Conservation (phyloP, 2,329 filamentous ascomycete genomes). For the Coniochaeta pulveracea region DNA sequence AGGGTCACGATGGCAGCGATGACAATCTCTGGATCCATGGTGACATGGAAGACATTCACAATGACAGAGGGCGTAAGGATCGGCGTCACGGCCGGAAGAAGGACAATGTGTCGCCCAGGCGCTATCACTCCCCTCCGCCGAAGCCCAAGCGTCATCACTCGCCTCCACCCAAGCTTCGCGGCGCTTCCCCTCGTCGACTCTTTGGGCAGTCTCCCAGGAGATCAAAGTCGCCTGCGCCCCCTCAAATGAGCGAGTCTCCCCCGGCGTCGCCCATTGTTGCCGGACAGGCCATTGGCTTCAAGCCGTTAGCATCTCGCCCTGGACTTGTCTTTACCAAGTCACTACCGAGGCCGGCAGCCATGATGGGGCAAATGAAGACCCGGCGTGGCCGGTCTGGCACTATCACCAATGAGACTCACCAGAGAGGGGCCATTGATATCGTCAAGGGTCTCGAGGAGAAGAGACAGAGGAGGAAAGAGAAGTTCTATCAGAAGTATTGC, state of each 20-base stretch:
- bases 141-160: conserved; percentile 35
- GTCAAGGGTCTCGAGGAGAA: conserved; percentile 94
- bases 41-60: conserved; percentile 54
- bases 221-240: conserved; percentile 59
- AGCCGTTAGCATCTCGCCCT: conserved; percentile 45
- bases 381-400: conserved; percentile 17
- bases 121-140: conserved; percentile 44
- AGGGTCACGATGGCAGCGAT: conserved; percentile 51
- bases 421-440: conserved; percentile 92
- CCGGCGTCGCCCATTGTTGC: conserved; percentile 30
- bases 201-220: conserved; percentile 62
- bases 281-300: conserved; percentile 27
- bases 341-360: conserved; percentile 65
- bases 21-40: conserved; percentile 60
- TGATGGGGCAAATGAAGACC: conserved; percentile 45
- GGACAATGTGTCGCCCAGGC: conserved; percentile 45
- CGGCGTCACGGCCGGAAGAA: conserved; percentile 32
- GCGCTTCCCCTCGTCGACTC: conserved; percentile 44
- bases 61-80: conserved; percentile 40
- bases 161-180: conserved; percentile 37
- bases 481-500: conserved; percentile 82
- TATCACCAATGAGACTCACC: conserved; percentile 45
- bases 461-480: conserved; percentile 84
- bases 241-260: conserved; percentile 36
- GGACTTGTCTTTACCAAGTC: conserved; percentile 73